A percentile compares a stretch with the other conserved stretches of the same genome.
phyloP scores from a whole-genome alignment of 2,329 filamentous ascomycete genomes.

The Nemania sp. region DNA sequence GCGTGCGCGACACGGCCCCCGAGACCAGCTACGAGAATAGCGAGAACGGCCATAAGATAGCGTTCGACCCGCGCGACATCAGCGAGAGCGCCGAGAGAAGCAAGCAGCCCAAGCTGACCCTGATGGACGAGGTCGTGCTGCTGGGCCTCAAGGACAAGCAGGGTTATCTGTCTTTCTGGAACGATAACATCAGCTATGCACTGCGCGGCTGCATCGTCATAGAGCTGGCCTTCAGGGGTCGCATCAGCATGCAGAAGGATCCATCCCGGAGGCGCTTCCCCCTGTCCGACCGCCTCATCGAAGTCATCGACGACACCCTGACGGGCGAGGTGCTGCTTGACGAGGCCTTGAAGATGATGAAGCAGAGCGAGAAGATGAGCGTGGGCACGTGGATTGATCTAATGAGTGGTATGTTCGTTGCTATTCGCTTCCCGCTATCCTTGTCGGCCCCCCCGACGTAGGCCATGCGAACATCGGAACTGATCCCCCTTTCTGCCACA shows the following conservation, averaged over 20 bases:
- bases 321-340: conserved; percentile 97
- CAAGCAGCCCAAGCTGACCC: conserved; percentile 96
- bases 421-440: not conserved
- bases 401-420: conserved; percentile 78
- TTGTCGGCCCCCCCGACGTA: too few relatives aligned
- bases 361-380: conserved; percentile 99
- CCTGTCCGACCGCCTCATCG: conserved; percentile 89
- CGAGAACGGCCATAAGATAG: conserved; percentile 98
- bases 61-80: conserved; percentile 95
- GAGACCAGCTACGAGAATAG: conserved; percentile 88
- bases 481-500: conserved; percentile 44
- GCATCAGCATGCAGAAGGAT: conserved; percentile 98
- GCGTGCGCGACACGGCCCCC: conserved; percentile 59
- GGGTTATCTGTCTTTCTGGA: conserved; percentile 99
- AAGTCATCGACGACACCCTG: conserved; percentile 94
- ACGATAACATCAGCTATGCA: conserved; percentile 99
- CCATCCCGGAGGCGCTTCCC: conserved; percentile 89
- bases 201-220: conserved; percentile 97
- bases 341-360: conserved; percentile 99
- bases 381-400: conserved; percentile 98
- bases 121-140: conserved; percentile 98
- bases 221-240: conserved; percentile 92
- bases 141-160: conserved; percentile 98
- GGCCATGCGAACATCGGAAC: conserved; percentile 2
- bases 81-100: conserved; percentile 93